Conservation (phyloP, 2,329 filamentous ascomycete species). For the Hypomyces rosellus region DNA sequence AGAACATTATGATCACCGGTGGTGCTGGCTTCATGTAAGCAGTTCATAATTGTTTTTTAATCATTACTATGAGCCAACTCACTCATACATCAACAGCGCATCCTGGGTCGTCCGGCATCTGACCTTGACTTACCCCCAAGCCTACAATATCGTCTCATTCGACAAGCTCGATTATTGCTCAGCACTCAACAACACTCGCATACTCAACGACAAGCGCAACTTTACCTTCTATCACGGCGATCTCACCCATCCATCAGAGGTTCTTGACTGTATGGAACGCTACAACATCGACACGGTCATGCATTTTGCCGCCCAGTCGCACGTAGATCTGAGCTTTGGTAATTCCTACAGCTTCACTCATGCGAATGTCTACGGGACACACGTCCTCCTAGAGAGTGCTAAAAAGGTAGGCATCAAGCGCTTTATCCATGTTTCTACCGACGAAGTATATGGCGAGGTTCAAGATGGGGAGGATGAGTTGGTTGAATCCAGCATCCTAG, state of each 20-base stretch:
- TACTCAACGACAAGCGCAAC: constrained; percentile 60
- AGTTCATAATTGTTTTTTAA: neutral
- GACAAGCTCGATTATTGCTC: constrained; percentile 82
- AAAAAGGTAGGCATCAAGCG: constrained; percentile 63
- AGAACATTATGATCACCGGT: constrained; percentile 78
- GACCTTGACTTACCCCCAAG: constrained; percentile 62
- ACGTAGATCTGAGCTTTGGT: constrained; percentile 76
- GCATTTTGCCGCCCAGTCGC: constrained; percentile 80
- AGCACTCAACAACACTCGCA: constrained; percentile 70
- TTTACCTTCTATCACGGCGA: constrained; percentile 78
- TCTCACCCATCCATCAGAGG: constrained; percentile 63
- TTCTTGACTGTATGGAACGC: constrained; percentile 63
- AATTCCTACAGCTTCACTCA: constrained; percentile 77
- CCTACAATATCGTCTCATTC: constrained; percentile 75
- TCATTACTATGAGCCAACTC: neutral
- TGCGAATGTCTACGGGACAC: constrained; percentile 79
- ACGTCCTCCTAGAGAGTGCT: constrained; percentile 71
- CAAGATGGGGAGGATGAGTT: constrained; percentile 65
- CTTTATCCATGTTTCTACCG: constrained; percentile 78
- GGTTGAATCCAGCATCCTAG: constrained; percentile 65
- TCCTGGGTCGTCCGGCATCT: constrained; percentile 80
- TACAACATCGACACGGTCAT: constrained; percentile 73
- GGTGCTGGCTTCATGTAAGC: constrained; percentile 80
- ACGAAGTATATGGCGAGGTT: constrained; percentile 81
- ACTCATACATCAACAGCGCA: constrained; percentile 43